These are phyloP conservation scores for Aspergillus alliaceus DNA, from an alignment of 2,329 filamentous ascomycete species.

Conservation along the genomic window DNA sequence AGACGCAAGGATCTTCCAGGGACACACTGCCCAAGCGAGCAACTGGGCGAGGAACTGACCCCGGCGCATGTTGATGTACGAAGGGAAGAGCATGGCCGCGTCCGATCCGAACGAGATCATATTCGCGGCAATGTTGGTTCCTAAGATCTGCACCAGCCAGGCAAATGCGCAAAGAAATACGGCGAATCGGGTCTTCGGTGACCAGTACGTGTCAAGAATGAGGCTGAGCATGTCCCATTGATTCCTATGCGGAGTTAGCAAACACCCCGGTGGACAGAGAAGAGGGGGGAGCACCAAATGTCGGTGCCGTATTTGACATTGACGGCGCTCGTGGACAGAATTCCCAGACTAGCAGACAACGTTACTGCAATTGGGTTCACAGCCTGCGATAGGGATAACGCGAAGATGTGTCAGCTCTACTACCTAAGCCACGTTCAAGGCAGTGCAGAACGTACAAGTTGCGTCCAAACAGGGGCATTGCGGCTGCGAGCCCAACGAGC, in stretches of 20 bases:
- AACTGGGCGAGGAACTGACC: conserved; percentile 54
- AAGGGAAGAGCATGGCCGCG: conserved; percentile 46
- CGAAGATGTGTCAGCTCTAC: neutral
- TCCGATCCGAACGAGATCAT: conserved; percentile 38
- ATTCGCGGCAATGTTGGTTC: conserved; percentile 41
- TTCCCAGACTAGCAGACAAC: conserved; percentile 45
- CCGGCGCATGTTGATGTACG: conserved; percentile 55
- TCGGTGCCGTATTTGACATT: conserved; percentile 43
- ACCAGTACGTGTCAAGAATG: conserved; percentile 34
- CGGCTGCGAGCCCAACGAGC: conserved; percentile 36
- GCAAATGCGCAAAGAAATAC: conserved; percentile 41
- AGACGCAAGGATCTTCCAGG: conserved; percentile 10
- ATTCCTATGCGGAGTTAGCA: conserved; percentile 22
- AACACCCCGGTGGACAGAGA: neutral
- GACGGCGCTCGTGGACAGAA: conserved; percentile 45
- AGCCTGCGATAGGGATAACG: neutral
- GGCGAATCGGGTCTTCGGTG: conserved; percentile 35
- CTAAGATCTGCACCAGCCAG: conserved; percentile 36
- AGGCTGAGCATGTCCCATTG: conserved; percentile 32
- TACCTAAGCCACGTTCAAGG: too few relatives aligned
- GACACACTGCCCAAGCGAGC: conserved; percentile 49
- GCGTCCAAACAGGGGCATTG: conserved; percentile 43
- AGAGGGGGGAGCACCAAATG: conserved; percentile 17
- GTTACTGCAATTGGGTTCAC: conserved; percentile 45
- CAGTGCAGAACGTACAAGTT: too few relatives aligned